phyloP scores from a whole-genome alignment of 805 yeast genomes.

The Kuraishia hungarica region DNA sequence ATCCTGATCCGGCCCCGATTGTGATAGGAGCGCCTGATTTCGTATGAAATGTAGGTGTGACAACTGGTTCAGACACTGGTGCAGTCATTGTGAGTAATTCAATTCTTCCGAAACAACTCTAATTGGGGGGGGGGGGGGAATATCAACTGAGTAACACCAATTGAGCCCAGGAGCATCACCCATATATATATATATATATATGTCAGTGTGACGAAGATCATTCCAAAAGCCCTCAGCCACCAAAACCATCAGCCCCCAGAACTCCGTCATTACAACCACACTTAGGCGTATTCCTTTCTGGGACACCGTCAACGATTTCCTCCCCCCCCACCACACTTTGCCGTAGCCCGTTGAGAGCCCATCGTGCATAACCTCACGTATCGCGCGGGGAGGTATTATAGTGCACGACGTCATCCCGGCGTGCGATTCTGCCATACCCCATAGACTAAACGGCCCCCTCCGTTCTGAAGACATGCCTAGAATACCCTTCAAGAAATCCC shows the following conservation, averaged over 20 bases:
- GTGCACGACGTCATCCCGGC: background rate
- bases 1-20: background rate
- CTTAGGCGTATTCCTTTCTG: background rate
- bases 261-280: background rate
- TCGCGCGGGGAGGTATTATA: background rate
- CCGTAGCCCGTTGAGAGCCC: background rate
- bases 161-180: too few species aligned
- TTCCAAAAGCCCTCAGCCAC: too few species aligned
- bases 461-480: too few species aligned
- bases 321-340: too few species aligned
- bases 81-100: background rate
- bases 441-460: background rate
- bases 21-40: background rate
- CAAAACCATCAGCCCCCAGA: background rate
- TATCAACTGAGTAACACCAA: too few species aligned
- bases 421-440: background rate
- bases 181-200: too few species aligned
- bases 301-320: background rate
- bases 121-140: too few species aligned
- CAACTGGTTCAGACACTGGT: background rate
- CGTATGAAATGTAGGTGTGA: background rate
- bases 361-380: background rate
- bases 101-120: too few species aligned
- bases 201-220: too few species aligned
- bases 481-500: conserved; percentile 1